phyloP scores from a whole-genome alignment of 345 rosid species.

The Lepidium didymum region DNA sequence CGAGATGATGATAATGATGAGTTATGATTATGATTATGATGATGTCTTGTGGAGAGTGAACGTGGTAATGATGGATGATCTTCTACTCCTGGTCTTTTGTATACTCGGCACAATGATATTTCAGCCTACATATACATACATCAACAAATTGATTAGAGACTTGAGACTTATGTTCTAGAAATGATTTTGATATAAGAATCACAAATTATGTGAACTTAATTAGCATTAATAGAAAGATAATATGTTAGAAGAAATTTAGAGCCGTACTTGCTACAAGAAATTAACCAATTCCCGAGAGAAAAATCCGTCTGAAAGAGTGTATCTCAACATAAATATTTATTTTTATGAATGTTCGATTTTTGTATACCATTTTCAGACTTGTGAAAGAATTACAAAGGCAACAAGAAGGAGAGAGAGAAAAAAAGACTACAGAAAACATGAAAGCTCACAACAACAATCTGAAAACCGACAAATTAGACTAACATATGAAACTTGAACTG shows the following conservation, averaged over 20 bases:
- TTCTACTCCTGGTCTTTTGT: conserved; percentile 93
- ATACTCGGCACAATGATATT: conserved; percentile 90
- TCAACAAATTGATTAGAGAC: conserved; percentile 5
- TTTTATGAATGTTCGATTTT: too few species aligned
- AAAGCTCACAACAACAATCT: too few species aligned
- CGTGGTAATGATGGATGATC: conserved; percentile 87
- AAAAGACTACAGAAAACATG: too few species aligned
- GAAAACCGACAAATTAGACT: too few species aligned
- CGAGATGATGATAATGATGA: conserved; percentile 27
- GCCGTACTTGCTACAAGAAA: too few species aligned
- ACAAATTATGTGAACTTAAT: background rate
- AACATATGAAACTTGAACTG: too few species aligned
- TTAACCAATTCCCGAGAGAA: too few species aligned
- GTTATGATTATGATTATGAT: conserved; percentile 15
- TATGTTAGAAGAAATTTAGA: background rate
- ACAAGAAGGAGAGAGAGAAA: too few species aligned
- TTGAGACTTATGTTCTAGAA: background rate
- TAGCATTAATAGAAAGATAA: background rate
- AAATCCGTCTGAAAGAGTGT: too few species aligned
- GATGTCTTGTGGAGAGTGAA: conserved; percentile 41
- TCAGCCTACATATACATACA: conserved; percentile 44
- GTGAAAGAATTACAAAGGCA: too few species aligned
- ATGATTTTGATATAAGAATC: background rate
- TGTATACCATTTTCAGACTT: too few species aligned
- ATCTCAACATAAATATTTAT: too few species aligned